A percentile compares a stretch with the other conserved stretches of the same genome.
Evolutionary conservation across 129 eudicot species (phyloP).

Genomic region (Tagetes patula): DNA sequence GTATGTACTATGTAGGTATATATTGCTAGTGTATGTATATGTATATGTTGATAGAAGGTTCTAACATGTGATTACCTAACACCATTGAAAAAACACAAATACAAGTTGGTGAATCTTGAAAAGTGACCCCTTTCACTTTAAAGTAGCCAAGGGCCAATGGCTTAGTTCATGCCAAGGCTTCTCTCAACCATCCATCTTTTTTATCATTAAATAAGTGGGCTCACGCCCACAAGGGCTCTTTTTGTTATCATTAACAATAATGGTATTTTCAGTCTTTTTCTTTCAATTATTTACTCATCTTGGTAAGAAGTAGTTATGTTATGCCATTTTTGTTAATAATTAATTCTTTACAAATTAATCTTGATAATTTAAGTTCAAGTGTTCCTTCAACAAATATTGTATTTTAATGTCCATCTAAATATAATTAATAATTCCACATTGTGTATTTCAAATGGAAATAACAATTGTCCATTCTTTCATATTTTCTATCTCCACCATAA

Average conservation of each 20-base stretch:
- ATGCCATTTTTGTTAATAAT: background rate
- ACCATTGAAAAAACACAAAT: slow-evolving; percentile 32
- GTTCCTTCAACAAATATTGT: background rate
- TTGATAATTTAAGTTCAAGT: background rate
- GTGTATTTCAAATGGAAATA: too few species aligned
- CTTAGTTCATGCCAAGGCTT: background rate
- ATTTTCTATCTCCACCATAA: too few species aligned
- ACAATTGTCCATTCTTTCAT: too few species aligned
- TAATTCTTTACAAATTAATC: background rate
- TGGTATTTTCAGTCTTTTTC: background rate
- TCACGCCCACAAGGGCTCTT: slow-evolving; percentile 15
- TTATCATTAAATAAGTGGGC: slow-evolving; percentile 10
- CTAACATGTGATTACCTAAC: slow-evolving; percentile 51
- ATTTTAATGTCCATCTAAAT: background rate
- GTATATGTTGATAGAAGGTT: slow-evolving; percentile 42
- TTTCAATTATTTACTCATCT: slow-evolving; percentile 15
- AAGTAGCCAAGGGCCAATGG: slow-evolving; percentile 23
- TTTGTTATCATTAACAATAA: background rate
- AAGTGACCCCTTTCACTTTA: slow-evolving; percentile 42
- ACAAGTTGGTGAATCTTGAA: slow-evolving; percentile 34
- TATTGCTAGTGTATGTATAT: slow-evolving; percentile 17
- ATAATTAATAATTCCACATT: background rate
- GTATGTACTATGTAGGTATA: background rate
- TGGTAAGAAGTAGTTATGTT: slow-evolving; percentile 22
- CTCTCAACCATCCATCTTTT: background rate